These are phyloP conservation scores for Triangularia verruculosa DNA, from an alignment of 2,329 filamentous ascomycete genomes.

Conservation along the genomic window DNA sequence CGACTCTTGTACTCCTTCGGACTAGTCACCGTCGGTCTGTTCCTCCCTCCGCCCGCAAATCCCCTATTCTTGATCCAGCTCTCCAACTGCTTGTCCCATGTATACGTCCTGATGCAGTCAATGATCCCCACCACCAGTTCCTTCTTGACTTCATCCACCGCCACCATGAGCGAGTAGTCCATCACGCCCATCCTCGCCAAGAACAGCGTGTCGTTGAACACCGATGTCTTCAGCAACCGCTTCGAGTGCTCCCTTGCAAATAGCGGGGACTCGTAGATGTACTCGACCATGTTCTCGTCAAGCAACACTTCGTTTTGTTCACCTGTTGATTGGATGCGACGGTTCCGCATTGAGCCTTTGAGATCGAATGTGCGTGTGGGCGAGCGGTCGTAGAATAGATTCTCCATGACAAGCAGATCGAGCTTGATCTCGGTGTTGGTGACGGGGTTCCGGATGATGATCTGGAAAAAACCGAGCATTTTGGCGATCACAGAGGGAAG, in stretches of 20 bases:
- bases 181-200: constrained; percentile 94
- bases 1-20: constrained; percentile 97
- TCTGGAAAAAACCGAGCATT: constrained; percentile 98
- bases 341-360: constrained; percentile 97
- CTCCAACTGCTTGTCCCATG: constrained; percentile 99
- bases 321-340: constrained; percentile 92
- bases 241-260: constrained; percentile 96
- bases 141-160: constrained; percentile 83
- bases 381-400: constrained; percentile 91
- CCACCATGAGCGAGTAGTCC: constrained; percentile 99
- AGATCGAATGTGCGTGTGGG: constrained; percentile 91
- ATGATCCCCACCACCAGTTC: constrained; percentile 97
- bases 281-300: constrained; percentile 98
- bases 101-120: constrained; percentile 97
- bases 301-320: constrained; percentile 94
- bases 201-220: constrained; percentile 98
- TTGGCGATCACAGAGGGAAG: constrained; percentile 96
- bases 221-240: constrained; percentile 83
- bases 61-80: constrained; percentile 98
- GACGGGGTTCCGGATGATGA: constrained; percentile 90
- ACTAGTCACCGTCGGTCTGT: constrained; percentile 91
- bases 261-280: constrained; percentile 94
- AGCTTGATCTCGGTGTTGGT: constrained; percentile 93
- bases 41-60: constrained; percentile 70
- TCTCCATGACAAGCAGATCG: constrained; percentile 94